Evolutionary conservation across 257 asterid genomes (phyloP).

Genomic region (Misopates orontium): DNA sequence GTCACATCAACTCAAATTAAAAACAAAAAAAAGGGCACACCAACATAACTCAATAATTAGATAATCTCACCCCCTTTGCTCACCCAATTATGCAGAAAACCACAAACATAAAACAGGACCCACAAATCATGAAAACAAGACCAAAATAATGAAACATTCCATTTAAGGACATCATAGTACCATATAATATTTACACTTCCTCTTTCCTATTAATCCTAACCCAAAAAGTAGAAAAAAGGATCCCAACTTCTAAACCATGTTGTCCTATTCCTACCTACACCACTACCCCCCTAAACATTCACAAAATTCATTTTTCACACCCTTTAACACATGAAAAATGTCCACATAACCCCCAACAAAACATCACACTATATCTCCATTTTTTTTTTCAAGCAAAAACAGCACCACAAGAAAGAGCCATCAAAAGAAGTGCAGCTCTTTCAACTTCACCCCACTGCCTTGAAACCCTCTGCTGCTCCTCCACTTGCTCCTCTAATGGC

Average conservation of each 20-base stretch:
- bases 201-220: slow-evolving; percentile 8
- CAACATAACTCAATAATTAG: no score
- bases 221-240: slow-evolving; percentile 21
- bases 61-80: no score
- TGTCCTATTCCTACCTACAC: neutral
- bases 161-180: neutral
- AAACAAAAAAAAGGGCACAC: no score
- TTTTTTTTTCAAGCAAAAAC: slow-evolving; percentile 49
- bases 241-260: slow-evolving; percentile 4
- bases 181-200: slow-evolving; percentile 29
- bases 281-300: slow-evolving; percentile 6
- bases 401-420: slow-evolving; percentile 76
- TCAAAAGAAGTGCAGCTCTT: slow-evolving; percentile 71
- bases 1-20: no score
- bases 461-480: slow-evolving; percentile 26
- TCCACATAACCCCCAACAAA: neutral
- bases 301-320: neutral
- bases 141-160: neutral
- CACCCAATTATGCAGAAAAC: no score
- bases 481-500: slow-evolving; percentile 43
- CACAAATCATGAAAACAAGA: neutral
- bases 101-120: neutral
- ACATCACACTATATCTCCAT: neutral
- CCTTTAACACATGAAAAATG: slow-evolving; percentile 11
- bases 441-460: slow-evolving; percentile 62